Evolutionary conservation across 345 rosid genomes (phyloP).

Genomic region (Isatis tinctoria): DNA sequence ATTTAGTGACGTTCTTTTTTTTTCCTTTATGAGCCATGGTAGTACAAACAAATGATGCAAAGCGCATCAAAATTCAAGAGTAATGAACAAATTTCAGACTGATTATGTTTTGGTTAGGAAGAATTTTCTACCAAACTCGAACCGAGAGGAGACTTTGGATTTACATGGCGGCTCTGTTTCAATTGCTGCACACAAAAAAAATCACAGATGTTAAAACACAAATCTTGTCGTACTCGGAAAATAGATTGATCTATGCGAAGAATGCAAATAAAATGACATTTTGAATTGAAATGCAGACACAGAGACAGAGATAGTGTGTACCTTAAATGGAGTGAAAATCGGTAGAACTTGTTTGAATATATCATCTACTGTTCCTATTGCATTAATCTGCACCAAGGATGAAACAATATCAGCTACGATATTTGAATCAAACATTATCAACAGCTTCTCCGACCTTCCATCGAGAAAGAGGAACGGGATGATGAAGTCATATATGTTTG

Average conservation of each 20-base stretch:
- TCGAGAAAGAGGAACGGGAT: background rate
- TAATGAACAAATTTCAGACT: slow-evolving; percentile 8
- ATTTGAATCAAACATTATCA: background rate
- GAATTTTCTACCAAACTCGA: slow-evolving; percentile 23
- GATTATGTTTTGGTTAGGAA: background rate
- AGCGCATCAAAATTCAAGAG: slow-evolving; percentile 13
- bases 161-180: slow-evolving; percentile 27
- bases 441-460: background rate
- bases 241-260: background rate
- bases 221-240: background rate
- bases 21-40: background rate
- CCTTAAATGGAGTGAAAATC: slow-evolving; percentile 56
- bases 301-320: slow-evolving; percentile 12
- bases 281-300: background rate
- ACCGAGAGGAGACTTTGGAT: slow-evolving; percentile 9
- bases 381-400: slow-evolving; percentile 61
- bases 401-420: background rate
- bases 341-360: slow-evolving; percentile 72
- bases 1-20: too few species aligned
- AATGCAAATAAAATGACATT: background rate
- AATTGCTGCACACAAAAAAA: slow-evolving; percentile 23
- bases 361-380: slow-evolving; percentile 78
- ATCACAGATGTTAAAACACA: background rate
- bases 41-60: slow-evolving; percentile 22
- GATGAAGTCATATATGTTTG: background rate